Evolutionary conservation across 805 yeast genomes (phyloP).

Genomic region (Cyberlindnera subsufficiens): DNA sequence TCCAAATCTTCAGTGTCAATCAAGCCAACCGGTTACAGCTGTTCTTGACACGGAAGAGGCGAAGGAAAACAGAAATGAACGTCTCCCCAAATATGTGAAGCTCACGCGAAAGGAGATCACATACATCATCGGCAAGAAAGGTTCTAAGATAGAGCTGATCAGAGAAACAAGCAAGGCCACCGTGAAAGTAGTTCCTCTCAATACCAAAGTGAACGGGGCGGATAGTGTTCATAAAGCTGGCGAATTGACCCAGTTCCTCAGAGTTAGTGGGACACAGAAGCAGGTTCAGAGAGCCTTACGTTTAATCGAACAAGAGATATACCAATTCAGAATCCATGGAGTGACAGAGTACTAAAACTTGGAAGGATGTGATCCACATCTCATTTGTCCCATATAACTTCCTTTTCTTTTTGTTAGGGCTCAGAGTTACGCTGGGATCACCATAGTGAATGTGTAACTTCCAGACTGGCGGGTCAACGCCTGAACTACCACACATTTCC

Average conservation of each 20-base stretch:
- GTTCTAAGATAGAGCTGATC: constrained; percentile 31
- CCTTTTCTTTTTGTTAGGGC: constrained; percentile 6
- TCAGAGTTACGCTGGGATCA: constrained; percentile 10
- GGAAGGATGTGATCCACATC: neutral
- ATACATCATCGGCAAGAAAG: constrained; percentile 38
- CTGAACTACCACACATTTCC: constrained; percentile 7
- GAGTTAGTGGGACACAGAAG: constrained; percentile 25
- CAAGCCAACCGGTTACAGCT: no score
- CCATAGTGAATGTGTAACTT: constrained; percentile 6
- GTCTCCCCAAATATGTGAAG: constrained; percentile 7
- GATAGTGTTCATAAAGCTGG: constrained; percentile 6
- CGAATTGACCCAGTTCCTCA: constrained; percentile 23
- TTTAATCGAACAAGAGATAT: constrained; percentile 22
- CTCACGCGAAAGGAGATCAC: constrained; percentile 31
- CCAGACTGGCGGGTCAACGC: constrained; percentile 15
- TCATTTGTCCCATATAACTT: neutral
- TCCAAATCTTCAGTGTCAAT: no score
- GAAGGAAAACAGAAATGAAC: neutral
- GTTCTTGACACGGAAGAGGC: no score
- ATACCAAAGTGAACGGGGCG: constrained; percentile 10
- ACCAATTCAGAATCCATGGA: constrained; percentile 13
- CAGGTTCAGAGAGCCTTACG: constrained; percentile 23
- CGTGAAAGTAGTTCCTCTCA: constrained; percentile 34
- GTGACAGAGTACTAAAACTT: neutral
- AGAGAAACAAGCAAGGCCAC: constrained; percentile 30